A percentile compares a stretch with the other conserved stretches of the same genome.
Conservation (phyloP, 225 moss, liverwort and hornwort species). For the Polytrichum commune region DNA sequence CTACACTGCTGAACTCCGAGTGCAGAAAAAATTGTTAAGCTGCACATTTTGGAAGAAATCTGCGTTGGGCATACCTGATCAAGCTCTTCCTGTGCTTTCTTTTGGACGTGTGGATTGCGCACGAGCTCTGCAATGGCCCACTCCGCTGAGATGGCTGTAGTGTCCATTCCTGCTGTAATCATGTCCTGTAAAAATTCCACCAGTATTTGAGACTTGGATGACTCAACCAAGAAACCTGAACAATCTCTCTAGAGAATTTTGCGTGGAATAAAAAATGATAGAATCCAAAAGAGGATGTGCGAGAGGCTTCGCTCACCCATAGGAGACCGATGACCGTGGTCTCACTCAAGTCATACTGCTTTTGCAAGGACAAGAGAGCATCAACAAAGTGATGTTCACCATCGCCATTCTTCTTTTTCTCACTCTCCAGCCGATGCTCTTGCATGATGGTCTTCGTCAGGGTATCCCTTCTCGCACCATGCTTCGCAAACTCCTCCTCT, state of each 20-base stretch:
- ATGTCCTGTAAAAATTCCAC: slow-evolving; percentile 57
- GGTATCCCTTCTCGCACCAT: slow-evolving; percentile 66
- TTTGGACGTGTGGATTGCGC: slow-evolving; percentile 81
- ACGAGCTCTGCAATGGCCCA: slow-evolving; percentile 98
- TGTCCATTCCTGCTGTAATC: slow-evolving; percentile 99
- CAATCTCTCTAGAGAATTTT: too few relatives aligned
- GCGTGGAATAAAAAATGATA: background rate
- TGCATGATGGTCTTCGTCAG: slow-evolving; percentile 86
- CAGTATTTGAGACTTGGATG: too few relatives aligned
- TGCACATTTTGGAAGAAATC: background rate
- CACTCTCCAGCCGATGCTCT: slow-evolving; percentile 45
- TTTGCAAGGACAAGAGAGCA: slow-evolving; percentile 72
- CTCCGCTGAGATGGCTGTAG: slow-evolving; percentile 91
- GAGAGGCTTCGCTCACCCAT: slow-evolving; percentile 45
- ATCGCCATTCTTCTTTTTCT: slow-evolving; percentile 31
- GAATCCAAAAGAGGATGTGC: too few relatives aligned
- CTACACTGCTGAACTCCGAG: background rate
- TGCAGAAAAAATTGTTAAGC: background rate
- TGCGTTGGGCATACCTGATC: slow-evolving; percentile 39
- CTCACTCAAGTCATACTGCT: slow-evolving; percentile 88
- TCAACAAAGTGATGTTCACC: slow-evolving; percentile 71
- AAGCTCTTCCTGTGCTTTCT: slow-evolving; percentile 87
- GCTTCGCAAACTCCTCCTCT: slow-evolving; percentile 80
- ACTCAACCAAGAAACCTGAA: too few relatives aligned
- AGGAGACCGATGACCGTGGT: slow-evolving; percentile 88